Evolutionary conservation across 345 rosid genomes (phyloP), one percentile per base, ranked within the genome.

Genomic region (Eucalyptus curtisii): DNA sequence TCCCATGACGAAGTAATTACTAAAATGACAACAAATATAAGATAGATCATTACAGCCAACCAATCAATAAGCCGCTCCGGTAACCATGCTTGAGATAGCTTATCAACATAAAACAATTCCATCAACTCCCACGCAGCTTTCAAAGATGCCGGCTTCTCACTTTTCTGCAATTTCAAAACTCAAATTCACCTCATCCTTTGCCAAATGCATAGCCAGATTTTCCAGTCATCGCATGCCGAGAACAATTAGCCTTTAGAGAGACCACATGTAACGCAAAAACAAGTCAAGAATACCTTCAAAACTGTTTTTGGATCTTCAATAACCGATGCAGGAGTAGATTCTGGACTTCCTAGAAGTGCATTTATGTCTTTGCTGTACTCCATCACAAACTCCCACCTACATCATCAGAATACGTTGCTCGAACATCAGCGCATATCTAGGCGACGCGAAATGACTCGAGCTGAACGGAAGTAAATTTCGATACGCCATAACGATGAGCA

Each of bases 41-140:
- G 57, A 89, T 91, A 92, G 91, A 89, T 68, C 93, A 90, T 95
- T 98, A 98, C 99, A 92, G 98, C 93, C 92, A 98, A 92, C 99
- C 99, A 98, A 92, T 98, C 98, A 66, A 94, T 92, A 48, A 98
- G 94, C 64, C 94, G 94, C 89, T 97, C 99, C 4, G 98, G 98
- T 57, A 97, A 88, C 97, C 98, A 98, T 49, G 97, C 89, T 87
- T 94, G 94, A 92, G 95, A 94, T 42, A 93, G 91, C 90, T 91
- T 95, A 90, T 97, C 97, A 16, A 93, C 98, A 92, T 95, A 97
- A 91, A 97, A 94, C 68, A 96, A 91, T 86, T 98, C 99, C 97
- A 98, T 93, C 92, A 98, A 92, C 93, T 96, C 97, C 99, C 99
- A 98, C 8, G 98, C 99, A 89, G 98, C 99, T 93, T 95, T 97